Evolutionary conservation across 352 stramenopile genomes (phyloP), one percentile per base, ranked within the genome.

Genomic region (Phytophthora pseudosyringae): DNA sequence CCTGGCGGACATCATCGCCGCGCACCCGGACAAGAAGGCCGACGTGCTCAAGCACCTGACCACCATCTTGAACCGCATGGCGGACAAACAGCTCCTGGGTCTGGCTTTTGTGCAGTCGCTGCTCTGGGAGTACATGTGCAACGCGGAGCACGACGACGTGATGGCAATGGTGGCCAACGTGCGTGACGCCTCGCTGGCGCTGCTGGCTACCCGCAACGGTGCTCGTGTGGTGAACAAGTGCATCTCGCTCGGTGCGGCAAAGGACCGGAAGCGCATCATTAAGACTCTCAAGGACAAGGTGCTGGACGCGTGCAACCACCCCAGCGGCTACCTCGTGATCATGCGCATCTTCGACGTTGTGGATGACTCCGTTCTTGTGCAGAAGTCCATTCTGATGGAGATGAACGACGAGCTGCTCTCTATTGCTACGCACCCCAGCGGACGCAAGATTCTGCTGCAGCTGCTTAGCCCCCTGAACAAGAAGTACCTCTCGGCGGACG

Each of bases 181-280:
- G 18, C 79, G 89, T 28, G 91, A 97, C 49, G 86, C 86, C 11
- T 93, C 88, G 63, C 63, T 97, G 28, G 83, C 88, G 4, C 76
- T 97, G 48, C 71, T 97, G 25, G 89, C 88, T 10, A 97, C 90
- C n/a, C 81, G 89, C 59, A 91, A 93, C 38, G 91, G 91, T 25
- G 92, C 89, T 32, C 87, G 88, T 44, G 85, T 94, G 9, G 89
- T 96, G 39, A 93, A 90, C 77, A 89, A 86, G 71, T 96, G 88
- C 66, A 75, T 96, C 25, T 86, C 86, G 9, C 60, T 96, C 9
- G 88, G 88, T 44, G 78, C 80, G 1, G 84, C 90, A 7, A 97
- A 97, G 73, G 91, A 97, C 69, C 87, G 90, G 49, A 97, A 97
- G 76, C 86, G 87, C 38, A 91, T 97, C 64, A 93, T 97, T 71